Conservation (phyloP, 345 rosid species). For the Citrus sinensis region DNA sequence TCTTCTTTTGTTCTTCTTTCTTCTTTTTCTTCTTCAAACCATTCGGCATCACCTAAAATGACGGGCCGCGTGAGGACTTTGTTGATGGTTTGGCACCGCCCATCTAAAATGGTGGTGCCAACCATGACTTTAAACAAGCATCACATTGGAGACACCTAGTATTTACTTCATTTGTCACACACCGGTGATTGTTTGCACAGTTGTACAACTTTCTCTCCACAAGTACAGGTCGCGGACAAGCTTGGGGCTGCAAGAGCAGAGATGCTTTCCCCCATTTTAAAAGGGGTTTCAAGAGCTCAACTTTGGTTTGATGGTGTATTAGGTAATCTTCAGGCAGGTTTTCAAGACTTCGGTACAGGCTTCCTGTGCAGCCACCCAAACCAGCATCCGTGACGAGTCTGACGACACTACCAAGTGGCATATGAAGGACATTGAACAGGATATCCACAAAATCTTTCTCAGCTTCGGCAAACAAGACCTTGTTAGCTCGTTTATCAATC, state of each 20-base stretch:
- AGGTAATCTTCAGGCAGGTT: background rate
- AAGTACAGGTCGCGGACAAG: background rate
- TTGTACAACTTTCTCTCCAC: background rate
- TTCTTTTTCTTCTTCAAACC: too few relatives aligned
- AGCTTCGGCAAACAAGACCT: conserved; percentile 15
- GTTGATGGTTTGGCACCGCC: too few relatives aligned
- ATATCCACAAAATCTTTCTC: conserved; percentile 20
- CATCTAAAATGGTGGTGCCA: too few relatives aligned
- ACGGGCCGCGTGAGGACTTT: too few relatives aligned
- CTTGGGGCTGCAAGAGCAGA: background rate
- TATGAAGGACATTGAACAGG: conserved; percentile 10
- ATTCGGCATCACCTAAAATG: too few relatives aligned
- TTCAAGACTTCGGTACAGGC: background rate
- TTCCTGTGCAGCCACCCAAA: conserved; percentile 10
- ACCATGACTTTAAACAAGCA: too few relatives aligned
- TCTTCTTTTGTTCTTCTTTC: too few relatives aligned
- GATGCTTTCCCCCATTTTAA: background rate
- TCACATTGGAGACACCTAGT: background rate
- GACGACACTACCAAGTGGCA: conserved; percentile 14
- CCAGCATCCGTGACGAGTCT: background rate
- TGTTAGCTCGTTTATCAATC: background rate
- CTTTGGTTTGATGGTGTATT: background rate
- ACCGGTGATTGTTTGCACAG: background rate
- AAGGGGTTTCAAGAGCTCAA: background rate
- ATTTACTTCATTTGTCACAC: background rate